These are phyloP conservation scores for Aspergillus cavernicola DNA, from an alignment of 495 filamentous ascomycete species.

Conservation along the genomic window DNA sequence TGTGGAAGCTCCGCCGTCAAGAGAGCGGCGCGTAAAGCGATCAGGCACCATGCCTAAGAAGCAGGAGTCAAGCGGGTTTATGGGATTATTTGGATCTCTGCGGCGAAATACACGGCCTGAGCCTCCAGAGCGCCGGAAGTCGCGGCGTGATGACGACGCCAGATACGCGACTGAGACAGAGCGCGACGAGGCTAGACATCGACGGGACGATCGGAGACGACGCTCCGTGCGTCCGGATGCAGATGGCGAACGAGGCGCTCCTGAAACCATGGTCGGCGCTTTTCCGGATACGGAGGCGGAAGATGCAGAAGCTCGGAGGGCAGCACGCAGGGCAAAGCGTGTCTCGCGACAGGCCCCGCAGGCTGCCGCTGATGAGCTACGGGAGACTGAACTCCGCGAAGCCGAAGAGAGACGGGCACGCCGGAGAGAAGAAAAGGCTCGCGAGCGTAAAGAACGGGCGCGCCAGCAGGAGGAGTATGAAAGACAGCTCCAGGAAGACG, in stretches of 20 bases:
- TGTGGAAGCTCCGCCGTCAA: conserved; percentile 64
- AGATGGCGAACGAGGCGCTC: conserved; percentile 43
- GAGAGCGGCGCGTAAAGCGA: conserved; percentile 49
- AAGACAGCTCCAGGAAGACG: conserved; percentile 41
- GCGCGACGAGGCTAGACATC: conserved; percentile 39
- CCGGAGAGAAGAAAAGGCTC: conserved; percentile 39
- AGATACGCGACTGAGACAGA: conserved; percentile 36
- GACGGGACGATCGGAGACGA: conserved; percentile 41
- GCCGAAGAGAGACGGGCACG: conserved; percentile 43
- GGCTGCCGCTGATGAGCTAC: conserved; percentile 26
- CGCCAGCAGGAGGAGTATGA: conserved; percentile 39
- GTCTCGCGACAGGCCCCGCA: conserved; percentile 29
- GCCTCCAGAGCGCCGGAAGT: conserved; percentile 36
- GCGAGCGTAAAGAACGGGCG: conserved; percentile 39
- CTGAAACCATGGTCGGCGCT: conserved; percentile 34
- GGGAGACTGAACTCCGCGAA: conserved; percentile 38
- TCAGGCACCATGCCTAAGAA: conserved; percentile 43
- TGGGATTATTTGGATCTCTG: conserved; percentile 47
- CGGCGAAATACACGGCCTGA: conserved; percentile 37
- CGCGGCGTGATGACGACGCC: conserved; percentile 38
- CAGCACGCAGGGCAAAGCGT: conserved; percentile 42
- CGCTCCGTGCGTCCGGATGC: conserved; percentile 39
- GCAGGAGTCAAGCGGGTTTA: conserved; percentile 42
- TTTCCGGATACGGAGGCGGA: conserved; percentile 45
- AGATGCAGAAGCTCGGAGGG: conserved; percentile 49